A percentile compares a stretch with the other conserved stretches of the same genome.
These are phyloP conservation scores for Moesziomyces sp. DNA, from an alignment of 1,284 basidiomycete species.

Conservation along the genomic window DNA sequence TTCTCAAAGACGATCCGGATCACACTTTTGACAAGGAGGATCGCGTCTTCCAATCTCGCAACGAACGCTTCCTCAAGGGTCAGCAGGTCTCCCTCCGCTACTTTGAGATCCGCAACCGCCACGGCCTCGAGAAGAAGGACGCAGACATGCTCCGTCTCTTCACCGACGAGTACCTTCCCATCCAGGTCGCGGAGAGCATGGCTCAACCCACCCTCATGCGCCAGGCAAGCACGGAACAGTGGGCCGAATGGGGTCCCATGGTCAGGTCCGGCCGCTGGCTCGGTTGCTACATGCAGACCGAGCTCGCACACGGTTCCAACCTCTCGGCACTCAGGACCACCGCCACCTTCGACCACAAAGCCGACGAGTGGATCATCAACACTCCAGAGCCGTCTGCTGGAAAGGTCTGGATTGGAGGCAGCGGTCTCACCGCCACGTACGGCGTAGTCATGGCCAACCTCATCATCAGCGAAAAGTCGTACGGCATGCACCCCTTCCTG, in stretches of 20 bases:
- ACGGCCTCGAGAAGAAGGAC: conserved; percentile 55
- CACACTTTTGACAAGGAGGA: conserved; percentile 50
- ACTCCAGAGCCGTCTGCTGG: conserved; percentile 50
- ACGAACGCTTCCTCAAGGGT: conserved; percentile 50
- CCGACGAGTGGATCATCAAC: conserved; percentile 51
- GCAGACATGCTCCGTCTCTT: conserved; percentile 51
- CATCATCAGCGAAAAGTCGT: conserved; percentile 44
- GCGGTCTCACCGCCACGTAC: conserved; percentile 55
- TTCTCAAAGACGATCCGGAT: conserved; percentile 48
- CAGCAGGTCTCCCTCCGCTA: conserved; percentile 52
- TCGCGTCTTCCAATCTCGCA: conserved; percentile 53
- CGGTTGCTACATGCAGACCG: conserved; percentile 59
- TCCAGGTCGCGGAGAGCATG: conserved; percentile 59
- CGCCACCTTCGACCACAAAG: conserved; percentile 42
- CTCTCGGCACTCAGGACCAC: conserved; percentile 55
- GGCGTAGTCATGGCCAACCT: conserved; percentile 57
- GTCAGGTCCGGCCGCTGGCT: conserved; percentile 49
- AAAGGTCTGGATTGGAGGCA: conserved; percentile 57
- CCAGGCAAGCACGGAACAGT: conserved; percentile 51
- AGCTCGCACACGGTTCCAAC: conserved; percentile 56
- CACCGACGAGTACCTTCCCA: conserved; percentile 55
- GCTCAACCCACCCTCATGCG: conserved; percentile 54
- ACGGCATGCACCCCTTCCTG: conserved; percentile 61
- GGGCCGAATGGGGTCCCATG: conserved; percentile 49
- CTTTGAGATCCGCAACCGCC: conserved; percentile 53